Conservation (phyloP, 2,329 filamentous ascomycete species). For the Capronia americana region DNA sequence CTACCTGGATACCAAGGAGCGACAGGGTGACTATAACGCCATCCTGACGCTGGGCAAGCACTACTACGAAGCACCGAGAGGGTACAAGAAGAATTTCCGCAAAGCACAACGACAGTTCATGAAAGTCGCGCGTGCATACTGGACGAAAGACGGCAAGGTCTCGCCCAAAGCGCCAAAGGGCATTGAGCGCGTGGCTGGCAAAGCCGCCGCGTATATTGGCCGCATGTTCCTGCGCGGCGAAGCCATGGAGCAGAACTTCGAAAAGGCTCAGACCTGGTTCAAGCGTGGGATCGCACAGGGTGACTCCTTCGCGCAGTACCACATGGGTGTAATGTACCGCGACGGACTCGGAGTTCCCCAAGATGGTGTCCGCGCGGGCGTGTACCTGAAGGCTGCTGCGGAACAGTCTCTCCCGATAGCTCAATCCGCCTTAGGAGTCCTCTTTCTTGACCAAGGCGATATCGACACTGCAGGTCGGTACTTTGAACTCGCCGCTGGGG, state of each 20-base stretch:
- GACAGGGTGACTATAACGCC: slow-evolving; percentile 86
- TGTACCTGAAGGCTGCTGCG: slow-evolving; percentile 77
- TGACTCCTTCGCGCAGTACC: slow-evolving; percentile 84
- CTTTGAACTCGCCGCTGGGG: slow-evolving; percentile 83
- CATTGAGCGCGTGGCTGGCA: slow-evolving; percentile 79
- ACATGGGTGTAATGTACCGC: slow-evolving; percentile 81
- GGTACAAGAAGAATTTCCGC: slow-evolving; percentile 73
- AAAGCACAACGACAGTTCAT: slow-evolving; percentile 82
- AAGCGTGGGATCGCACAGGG: slow-evolving; percentile 75
- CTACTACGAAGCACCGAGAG: slow-evolving; percentile 84
- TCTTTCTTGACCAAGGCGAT: slow-evolving; percentile 89
- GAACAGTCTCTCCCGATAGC: slow-evolving; percentile 81
- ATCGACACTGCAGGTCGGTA: slow-evolving; percentile 79
- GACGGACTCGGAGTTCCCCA: slow-evolving; percentile 75
- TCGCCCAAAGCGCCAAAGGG: slow-evolving; percentile 71
- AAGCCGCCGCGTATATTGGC: slow-evolving; percentile 85
- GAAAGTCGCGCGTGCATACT: slow-evolving; percentile 78
- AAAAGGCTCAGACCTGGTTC: slow-evolving; percentile 81
- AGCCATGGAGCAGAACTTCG: slow-evolving; percentile 78
- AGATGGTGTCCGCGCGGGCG: slow-evolving; percentile 74
- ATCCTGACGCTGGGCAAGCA: slow-evolving; percentile 85
- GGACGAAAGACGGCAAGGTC: slow-evolving; percentile 77
- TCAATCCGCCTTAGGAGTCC: slow-evolving; percentile 79
- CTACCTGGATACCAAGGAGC: slow-evolving; percentile 86
- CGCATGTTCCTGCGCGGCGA: slow-evolving; percentile 90